Evolutionary conservation across 768 basidiomycete genomes (phyloP), one percentile per base, ranked within the genome.

Genomic region (Russula emetica): DNA sequence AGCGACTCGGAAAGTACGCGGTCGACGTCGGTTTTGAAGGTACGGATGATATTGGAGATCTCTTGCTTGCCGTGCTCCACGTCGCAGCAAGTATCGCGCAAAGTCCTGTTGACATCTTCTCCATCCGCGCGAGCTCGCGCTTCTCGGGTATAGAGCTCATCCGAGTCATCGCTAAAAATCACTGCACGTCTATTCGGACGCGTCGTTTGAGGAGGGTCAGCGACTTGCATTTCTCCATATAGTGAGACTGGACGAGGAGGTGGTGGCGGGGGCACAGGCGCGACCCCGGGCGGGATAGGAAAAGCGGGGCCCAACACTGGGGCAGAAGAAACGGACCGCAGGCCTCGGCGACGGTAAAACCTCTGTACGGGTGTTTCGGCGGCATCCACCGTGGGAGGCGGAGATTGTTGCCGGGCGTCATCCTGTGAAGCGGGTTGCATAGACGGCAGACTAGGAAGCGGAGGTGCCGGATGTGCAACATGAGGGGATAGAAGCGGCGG

Each of bases 11-110:
- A 69, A 28, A 86, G 69, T 61, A 81, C 74, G 16, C 72, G 74
- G 44, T 84, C 78, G n/a, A 89, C 73, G 59, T 84, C 80, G 11
- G 71, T 66, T 69, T 84, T 80, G 70, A 88, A 87, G n/a, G 75
- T 74, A 53, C 73, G 67, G 44, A 88, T 66, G 36, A 86, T 71
- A 1, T 66, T 55, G 60, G 77, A 74, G 8, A 88, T 72, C 58
- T 87, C 84, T 44, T 71, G 72, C 71, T 79, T 86, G 55, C 76
- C 78, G 58, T 80, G 74, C 1, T 77, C 67, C 4, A 80, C 67
- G 5, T 80, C 72, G 71, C 83, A 85, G 70, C 82, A 83, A 34
- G 72, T 58, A 34, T 24, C 44, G 13, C 45, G 56, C 51, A 30
- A 52, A 24, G 45, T 62, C 30, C 45, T 60, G 38, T 59, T 56